phyloP scores from a whole-genome alignment of 805 yeast genomes.

The Grigorovia yakushimaensis region DNA sequence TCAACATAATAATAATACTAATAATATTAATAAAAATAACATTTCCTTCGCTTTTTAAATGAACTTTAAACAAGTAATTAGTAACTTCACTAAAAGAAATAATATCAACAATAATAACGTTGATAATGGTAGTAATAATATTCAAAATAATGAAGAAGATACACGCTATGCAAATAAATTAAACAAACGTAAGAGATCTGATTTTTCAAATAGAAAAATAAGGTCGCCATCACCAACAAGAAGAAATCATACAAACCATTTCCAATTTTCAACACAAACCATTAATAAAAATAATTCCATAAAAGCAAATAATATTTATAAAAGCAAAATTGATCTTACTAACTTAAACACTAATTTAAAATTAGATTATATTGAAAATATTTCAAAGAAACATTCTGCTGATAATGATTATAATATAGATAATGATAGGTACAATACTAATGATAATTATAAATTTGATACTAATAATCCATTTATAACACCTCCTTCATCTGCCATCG shows the following conservation, averaged over 20 bases:
- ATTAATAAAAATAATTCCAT: neutral
- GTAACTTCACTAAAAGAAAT: neutral
- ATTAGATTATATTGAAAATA: neutral
- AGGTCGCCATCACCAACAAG: slow-evolving; percentile 5
- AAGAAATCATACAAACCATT: slow-evolving; percentile 1
- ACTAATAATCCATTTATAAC: slow-evolving; percentile 3
- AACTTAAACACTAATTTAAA: neutral
- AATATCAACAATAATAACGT: slow-evolving; percentile 1
- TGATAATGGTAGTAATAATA: neutral
- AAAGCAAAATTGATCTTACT: neutral
- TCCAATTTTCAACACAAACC: slow-evolving; percentile 1
- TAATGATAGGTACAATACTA: neutral
- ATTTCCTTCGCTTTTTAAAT: slow-evolving; percentile 1
- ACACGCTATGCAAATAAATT: neutral
- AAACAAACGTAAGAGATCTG: slow-evolving; percentile 1
- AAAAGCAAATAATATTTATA: no score
- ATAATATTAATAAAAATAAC: no score
- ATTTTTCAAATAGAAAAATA: neutral
- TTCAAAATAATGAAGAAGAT: neutral
- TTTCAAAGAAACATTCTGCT: neutral
- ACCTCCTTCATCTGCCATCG: slow-evolving; percentile 1
- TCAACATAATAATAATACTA: neutral
- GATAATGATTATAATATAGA: neutral
- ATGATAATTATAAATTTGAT: neutral
- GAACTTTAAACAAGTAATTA: slow-evolving; percentile 3